Conservation (phyloP, 108 stramenopile genomes). For the Fistulifera pelliculosa region DNA sequence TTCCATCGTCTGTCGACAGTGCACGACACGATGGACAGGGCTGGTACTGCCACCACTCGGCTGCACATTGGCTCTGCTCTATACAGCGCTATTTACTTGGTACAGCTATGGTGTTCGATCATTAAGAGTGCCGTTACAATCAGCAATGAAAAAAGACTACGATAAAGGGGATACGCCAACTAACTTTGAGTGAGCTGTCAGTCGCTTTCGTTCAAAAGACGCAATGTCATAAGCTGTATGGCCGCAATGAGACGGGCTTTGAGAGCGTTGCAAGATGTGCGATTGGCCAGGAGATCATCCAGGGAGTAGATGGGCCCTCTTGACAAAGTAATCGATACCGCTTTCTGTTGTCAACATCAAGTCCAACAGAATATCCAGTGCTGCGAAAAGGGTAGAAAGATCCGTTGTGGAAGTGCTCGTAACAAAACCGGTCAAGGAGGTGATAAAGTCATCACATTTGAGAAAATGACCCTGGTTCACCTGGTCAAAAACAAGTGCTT, state of each 20-base stretch:
- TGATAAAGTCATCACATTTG: background rate
- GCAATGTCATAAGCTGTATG: constrained; percentile 4
- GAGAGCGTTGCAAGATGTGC: constrained; percentile 6
- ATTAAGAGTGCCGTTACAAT: too few relatives aligned
- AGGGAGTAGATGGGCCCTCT: constrained; percentile 2
- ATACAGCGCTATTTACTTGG: background rate
- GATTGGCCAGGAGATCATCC: constrained; percentile 12
- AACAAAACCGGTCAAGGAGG: constrained; percentile 2
- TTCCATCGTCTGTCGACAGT: background rate
- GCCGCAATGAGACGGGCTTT: constrained; percentile 4
- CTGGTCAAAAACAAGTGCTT: constrained; percentile 6
- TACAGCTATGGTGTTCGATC: background rate
- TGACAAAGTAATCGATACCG: constrained; percentile 3
- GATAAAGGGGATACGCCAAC: too few relatives aligned
- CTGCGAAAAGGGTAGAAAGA: constrained; percentile 3
- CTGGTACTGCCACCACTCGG: background rate
- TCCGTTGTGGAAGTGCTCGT: background rate
- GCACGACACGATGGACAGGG: background rate
- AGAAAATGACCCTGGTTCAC: background rate
- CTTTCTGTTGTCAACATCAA: constrained; percentile 11
- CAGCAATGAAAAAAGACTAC: too few relatives aligned
- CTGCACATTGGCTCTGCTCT: background rate
- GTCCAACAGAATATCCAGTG: constrained; percentile 10
- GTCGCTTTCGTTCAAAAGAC: background rate
- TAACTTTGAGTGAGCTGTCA: background rate